phyloP scores from a whole-genome alignment of 176 grass and related monocot species.

The Hordeum vulgare region DNA sequence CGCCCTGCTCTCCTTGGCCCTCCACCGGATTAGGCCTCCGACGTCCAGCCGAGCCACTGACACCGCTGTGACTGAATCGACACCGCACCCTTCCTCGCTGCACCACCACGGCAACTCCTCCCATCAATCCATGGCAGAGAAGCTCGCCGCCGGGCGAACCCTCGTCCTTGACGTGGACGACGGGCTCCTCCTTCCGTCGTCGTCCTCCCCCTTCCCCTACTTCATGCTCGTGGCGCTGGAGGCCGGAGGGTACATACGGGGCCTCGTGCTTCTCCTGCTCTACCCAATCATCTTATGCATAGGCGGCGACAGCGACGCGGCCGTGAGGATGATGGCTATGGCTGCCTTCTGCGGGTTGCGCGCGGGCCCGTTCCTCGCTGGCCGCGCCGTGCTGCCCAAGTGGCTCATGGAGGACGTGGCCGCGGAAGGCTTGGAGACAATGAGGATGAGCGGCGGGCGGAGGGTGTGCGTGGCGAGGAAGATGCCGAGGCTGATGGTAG shows the following conservation, averaged over 20 bases:
- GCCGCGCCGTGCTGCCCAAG: slow-evolving; percentile 56
- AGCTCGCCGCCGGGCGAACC: neutral
- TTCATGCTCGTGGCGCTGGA: slow-evolving; percentile 79
- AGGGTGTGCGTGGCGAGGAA: slow-evolving; percentile 24
- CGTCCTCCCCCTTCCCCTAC: slow-evolving; percentile 39
- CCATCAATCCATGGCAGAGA: neutral
- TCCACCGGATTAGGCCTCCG: neutral
- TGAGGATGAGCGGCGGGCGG: neutral
- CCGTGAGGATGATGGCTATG: slow-evolving; percentile 14
- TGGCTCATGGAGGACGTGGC: slow-evolving; percentile 49
- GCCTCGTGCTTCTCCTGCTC: slow-evolving; percentile 32
- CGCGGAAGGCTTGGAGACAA: slow-evolving; percentile 23
- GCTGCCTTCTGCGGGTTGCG: slow-evolving; percentile 42
- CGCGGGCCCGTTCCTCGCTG: slow-evolving; percentile 16
- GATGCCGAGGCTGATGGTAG: slow-evolving; percentile 67
- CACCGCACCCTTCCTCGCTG: neutral
- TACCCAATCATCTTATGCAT: slow-evolving; percentile 34
- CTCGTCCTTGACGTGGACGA: slow-evolving; percentile 32
- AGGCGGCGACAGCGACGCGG: neutral
- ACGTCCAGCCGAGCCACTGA: neutral
- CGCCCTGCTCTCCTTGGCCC: slow-evolving; percentile 1
- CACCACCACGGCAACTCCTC: neutral
- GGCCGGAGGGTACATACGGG: slow-evolving; percentile 46
- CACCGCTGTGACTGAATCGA: neutral
- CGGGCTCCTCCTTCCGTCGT: slow-evolving; percentile 7